These are phyloP conservation scores for Yamadazyma triangularis DNA, from an alignment of 1,139 yeast species.

Conservation along the genomic window DNA sequence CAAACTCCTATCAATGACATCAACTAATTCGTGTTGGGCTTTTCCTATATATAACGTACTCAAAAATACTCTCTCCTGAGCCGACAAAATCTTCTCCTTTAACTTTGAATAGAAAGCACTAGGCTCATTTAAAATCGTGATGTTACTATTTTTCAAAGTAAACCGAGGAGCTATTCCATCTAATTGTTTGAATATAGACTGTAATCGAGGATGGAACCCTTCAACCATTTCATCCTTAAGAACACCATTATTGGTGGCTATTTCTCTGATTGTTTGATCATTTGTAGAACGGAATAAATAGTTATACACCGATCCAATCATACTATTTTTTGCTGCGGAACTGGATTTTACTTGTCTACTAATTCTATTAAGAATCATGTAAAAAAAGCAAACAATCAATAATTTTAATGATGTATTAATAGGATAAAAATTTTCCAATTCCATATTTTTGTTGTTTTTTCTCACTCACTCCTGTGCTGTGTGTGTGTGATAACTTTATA, in stretches of 20 bases:
- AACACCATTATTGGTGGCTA: slow-evolving; percentile 26
- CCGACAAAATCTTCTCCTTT: slow-evolving; percentile 47
- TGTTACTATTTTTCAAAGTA: slow-evolving; percentile 52
- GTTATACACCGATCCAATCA: slow-evolving; percentile 5
- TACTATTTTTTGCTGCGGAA: no score
- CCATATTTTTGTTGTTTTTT: background rate
- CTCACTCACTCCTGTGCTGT: no score
- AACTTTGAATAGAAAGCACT: slow-evolving; percentile 61
- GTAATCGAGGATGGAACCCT: slow-evolving; percentile 45
- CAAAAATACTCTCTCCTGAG: slow-evolving; percentile 64
- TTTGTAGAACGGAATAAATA: slow-evolving; percentile 4
- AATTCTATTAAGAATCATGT: background rate
- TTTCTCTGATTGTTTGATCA: background rate
- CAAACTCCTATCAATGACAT: slow-evolving; percentile 58
- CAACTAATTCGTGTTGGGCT: slow-evolving; percentile 67
- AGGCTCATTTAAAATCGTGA: slow-evolving; percentile 66
- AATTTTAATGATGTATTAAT: background rate
- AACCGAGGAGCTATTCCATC: slow-evolving; percentile 72
- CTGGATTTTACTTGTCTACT: background rate
- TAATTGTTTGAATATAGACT: slow-evolving; percentile 50
- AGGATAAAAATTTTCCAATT: background rate
- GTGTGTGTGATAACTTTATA: no score
- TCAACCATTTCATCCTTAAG: slow-evolving; percentile 11
- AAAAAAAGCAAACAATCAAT: background rate
- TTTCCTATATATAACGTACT: slow-evolving; percentile 88